Conservation (phyloP, 2,329 filamentous ascomycete genomes). For the Nemania diffusa region DNA sequence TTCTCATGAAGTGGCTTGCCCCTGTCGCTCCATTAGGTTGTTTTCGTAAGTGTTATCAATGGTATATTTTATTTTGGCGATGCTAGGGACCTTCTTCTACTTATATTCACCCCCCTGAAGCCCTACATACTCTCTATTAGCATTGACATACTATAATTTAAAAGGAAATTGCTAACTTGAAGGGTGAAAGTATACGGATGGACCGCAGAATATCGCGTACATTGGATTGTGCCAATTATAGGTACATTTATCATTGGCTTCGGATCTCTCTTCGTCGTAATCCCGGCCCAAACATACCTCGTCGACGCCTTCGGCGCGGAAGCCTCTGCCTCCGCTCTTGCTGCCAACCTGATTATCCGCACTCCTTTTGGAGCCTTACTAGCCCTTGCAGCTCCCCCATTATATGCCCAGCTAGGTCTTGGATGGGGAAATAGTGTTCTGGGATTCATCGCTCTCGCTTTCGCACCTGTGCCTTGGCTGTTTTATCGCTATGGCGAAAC, state of each 20-base stretch:
- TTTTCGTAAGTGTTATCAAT: slow-evolving; percentile 20
- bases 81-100: neutral
- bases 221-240: slow-evolving; percentile 35
- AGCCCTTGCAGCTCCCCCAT: slow-evolving; percentile 24
- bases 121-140: neutral
- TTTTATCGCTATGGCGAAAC: slow-evolving; percentile 29
- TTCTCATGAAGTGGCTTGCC: slow-evolving; percentile 35
- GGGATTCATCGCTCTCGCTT: slow-evolving; percentile 26
- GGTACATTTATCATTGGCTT: slow-evolving; percentile 33
- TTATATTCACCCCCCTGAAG: neutral
- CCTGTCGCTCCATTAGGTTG: slow-evolving; percentile 26
- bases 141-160: neutral
- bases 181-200: slow-evolving; percentile 27
- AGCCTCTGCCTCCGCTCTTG: slow-evolving; percentile 29
- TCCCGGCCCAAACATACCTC: slow-evolving; percentile 26
- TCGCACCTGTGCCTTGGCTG: slow-evolving; percentile 28
- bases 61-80: neutral
- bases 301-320: slow-evolving; percentile 31
- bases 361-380: slow-evolving; percentile 28
- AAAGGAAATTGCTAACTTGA: neutral
- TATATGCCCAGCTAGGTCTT: slow-evolving; percentile 25
- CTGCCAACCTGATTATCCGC: slow-evolving; percentile 29
- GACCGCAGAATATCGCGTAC: slow-evolving; percentile 29
- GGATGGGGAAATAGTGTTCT: slow-evolving; percentile 33
- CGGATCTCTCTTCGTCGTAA: slow-evolving; percentile 24